These are phyloP conservation scores for Discostella pseudostelligera DNA, from an alignment of 108 stramenopile genomes.

Conservation along the genomic window DNA sequence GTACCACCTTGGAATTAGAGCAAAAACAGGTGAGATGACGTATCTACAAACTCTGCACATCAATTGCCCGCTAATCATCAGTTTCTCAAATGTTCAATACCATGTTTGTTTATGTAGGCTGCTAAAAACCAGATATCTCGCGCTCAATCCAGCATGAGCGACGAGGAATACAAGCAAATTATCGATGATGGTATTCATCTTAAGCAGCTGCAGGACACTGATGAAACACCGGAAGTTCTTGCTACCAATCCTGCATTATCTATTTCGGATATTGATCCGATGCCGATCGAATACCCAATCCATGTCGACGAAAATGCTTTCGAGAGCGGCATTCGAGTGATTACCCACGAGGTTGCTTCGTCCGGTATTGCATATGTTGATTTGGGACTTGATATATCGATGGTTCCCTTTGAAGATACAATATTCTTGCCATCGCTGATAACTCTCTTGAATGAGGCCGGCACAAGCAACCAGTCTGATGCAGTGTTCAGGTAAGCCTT, in stretches of 20 bases:
- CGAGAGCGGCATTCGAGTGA: constrained; percentile 59
- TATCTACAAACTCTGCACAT: neutral
- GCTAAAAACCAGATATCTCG: constrained; percentile 44
- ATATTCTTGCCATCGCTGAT: constrained; percentile 74
- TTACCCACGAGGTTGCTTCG: constrained; percentile 67
- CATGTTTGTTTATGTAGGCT: constrained; percentile 5
- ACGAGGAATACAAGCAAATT: constrained; percentile 51
- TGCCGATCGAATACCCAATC: constrained; percentile 62
- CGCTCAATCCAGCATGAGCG: constrained; percentile 39
- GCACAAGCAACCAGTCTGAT: constrained; percentile 49
- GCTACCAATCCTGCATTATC: constrained; percentile 75
- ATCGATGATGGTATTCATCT: constrained; percentile 62
- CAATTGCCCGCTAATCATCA: neutral
- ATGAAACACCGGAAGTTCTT: constrained; percentile 75
- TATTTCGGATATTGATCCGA: constrained; percentile 47
- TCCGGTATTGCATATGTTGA: constrained; percentile 87
- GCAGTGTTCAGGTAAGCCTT: constrained; percentile 39
- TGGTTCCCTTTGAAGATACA: constrained; percentile 72
- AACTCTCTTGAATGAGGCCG: constrained; percentile 69
- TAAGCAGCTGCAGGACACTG: constrained; percentile 63
- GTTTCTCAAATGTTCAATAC: neutral
- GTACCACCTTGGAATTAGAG: constrained; percentile 51
- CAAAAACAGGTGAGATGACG: constrained; percentile 31
- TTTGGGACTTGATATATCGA: constrained; percentile 80
- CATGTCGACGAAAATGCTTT: constrained; percentile 46